Percentiles rank a stretch among this genome's conserved stretches.
These are phyloP conservation scores for Ogataea polymorpha DNA, from an alignment of 805 yeast genomes.

Conservation along the genomic window DNA sequence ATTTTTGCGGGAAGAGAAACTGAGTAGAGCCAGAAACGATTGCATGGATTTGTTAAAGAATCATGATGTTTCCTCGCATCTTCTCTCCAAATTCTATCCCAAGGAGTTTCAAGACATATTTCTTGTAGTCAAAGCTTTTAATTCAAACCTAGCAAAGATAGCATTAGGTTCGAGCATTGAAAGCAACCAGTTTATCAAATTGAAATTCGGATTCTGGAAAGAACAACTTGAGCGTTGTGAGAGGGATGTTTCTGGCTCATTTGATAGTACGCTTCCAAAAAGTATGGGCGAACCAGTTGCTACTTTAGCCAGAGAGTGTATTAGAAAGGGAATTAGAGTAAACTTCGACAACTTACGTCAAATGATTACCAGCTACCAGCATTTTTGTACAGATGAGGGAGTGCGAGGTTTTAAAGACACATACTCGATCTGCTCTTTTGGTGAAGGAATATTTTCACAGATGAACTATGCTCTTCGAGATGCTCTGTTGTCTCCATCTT, in stretches of 20 bases:
- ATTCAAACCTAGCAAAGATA: conserved; percentile 48
- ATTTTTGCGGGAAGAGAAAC: conserved; percentile 12
- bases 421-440: conserved; percentile 66
- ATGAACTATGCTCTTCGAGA: conserved; percentile 65
- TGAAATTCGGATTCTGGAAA: conserved; percentile 75
- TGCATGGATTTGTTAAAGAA: conserved; percentile 43
- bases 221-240: conserved; percentile 49
- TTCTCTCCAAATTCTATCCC: conserved; percentile 70
- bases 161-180: conserved; percentile 27
- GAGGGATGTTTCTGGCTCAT: background rate
- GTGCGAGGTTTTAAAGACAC: conserved; percentile 40
- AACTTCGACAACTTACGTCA: conserved; percentile 56
- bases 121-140: conserved; percentile 63
- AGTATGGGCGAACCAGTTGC: conserved; percentile 58
- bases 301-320: conserved; percentile 51
- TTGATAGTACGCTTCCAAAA: background rate
- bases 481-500: conserved; percentile 50
- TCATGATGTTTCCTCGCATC: conserved; percentile 59
- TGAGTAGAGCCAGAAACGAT: conserved; percentile 38
- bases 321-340: conserved; percentile 46
- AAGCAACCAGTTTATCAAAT: conserved; percentile 37
- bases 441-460: conserved; percentile 78
- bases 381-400: conserved; percentile 46
- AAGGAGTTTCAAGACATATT: conserved; percentile 58
- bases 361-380: conserved; percentile 55